Evolutionary conservation across 2,329 filamentous ascomycete genomes (phyloP), one percentile per base, ranked within the genome.

Genomic region (Capronia coronata): DNA sequence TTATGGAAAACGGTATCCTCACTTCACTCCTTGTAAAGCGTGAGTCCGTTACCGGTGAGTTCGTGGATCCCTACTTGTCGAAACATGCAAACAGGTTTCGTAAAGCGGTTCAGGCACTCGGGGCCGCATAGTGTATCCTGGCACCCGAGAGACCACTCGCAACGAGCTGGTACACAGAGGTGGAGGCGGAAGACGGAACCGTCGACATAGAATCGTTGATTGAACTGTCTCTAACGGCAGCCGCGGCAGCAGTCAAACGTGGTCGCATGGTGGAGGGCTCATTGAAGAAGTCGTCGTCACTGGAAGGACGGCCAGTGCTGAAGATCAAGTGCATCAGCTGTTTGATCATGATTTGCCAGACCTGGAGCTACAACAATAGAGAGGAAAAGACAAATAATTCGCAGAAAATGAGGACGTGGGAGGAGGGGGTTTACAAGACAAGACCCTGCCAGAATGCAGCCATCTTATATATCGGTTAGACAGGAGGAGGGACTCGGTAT

Each of bases 241-340:
- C 50, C n/a, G 41, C 49, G 18, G 50, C 54, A 16, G 56, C 54
- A 27, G 51, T 59, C 40, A 57, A 37, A 22, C 27, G 52, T 13
- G 49, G 52, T 38, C 54, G 47, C 45, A 58, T 45, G 14, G 51
- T 55, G 14, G 56, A 59, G 22, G 54, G 54, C 30, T 59, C 56
- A 27, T 55, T 46, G 49, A 56, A 59, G 42, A 59, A 59, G 27
- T 52, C 51, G 32, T 54, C 49, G 18, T 59, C 54, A 14, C 30
- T 18, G 46, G 43, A 40, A 48, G 29, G 46, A 37, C 4, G n/a
- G n/a, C 52, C 48, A 2, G 48, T 48, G 22, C 52, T 54, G 48
- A 51, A 51, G 19, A 54, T 30, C 37, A 54, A 25, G 14, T 34
- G 48, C 32, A 54, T 54, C 23, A 54, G 37, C 32, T 47, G 19